Evolutionary conservation across 768 basidiomycete genomes (phyloP).

Genomic region (Calocybe gangraenosa): DNA sequence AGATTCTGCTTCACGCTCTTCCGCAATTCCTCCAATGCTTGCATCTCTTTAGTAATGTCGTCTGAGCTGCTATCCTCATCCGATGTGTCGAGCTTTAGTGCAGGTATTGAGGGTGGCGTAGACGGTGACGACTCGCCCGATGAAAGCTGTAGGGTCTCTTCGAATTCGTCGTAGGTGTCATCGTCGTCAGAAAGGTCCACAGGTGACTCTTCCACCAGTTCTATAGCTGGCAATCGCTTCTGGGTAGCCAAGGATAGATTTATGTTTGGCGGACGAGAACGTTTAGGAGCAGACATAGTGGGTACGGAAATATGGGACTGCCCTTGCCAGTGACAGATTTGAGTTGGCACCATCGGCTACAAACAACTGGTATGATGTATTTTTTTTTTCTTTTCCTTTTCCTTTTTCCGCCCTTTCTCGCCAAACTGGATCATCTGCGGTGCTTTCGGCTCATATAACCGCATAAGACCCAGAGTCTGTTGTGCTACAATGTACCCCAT

Average conservation of each 20-base stretch:
- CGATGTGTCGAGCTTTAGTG: slow-evolving; percentile 25
- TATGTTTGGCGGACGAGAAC: slow-evolving; percentile 49
- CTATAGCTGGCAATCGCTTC: slow-evolving; percentile 28
- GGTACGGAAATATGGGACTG: not conserved
- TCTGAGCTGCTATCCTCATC: slow-evolving; percentile 40
- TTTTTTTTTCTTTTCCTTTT: too few relatives aligned
- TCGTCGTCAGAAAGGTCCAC: slow-evolving; percentile 25
- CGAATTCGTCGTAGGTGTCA: slow-evolving; percentile 32
- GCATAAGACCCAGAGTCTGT: too few relatives aligned
- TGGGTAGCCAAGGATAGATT: slow-evolving; percentile 34
- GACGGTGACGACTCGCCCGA: slow-evolving; percentile 31
- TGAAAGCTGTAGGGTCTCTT: slow-evolving; percentile 37
- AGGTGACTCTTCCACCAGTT: slow-evolving; percentile 33
- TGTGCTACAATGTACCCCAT: too few relatives aligned
- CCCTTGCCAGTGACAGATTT: slow-evolving; percentile 5
- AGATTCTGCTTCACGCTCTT: slow-evolving; percentile 74
- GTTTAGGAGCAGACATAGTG: slow-evolving; percentile 28
- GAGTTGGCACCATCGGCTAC: slow-evolving; percentile 2
- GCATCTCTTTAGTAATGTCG: slow-evolving; percentile 66
- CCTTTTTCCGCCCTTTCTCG: too few relatives aligned
- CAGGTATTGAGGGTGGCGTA: slow-evolving; percentile 29
- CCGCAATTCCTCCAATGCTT: slow-evolving; percentile 63
- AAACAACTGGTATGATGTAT: too few relatives aligned
- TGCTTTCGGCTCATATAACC: too few relatives aligned
- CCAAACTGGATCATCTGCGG: too few relatives aligned